Percentiles rank a stretch among this genome's conserved stretches.
phyloP scores from a whole-genome alignment of 768 basidiomycete genomes.

The Multifurca ochricompacta region DNA sequence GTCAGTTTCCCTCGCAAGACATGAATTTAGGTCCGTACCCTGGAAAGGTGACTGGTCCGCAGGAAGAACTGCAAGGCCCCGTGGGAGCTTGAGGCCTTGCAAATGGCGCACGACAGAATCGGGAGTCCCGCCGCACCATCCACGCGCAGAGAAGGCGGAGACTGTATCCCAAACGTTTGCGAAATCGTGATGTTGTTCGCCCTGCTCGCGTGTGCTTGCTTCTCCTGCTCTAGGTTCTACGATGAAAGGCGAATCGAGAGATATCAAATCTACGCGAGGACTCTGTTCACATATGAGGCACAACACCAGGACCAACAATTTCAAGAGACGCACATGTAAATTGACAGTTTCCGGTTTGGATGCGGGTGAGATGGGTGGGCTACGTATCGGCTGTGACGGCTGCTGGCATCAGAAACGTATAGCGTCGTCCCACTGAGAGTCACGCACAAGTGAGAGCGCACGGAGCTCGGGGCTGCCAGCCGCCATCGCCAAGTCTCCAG shows the following conservation, averaged over 20 bases:
- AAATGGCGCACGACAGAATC: constrained; percentile 48
- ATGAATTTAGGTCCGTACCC: constrained; percentile 35
- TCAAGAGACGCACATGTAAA: neutral
- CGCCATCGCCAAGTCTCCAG: constrained; percentile 21
- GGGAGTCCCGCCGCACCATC: constrained; percentile 59
- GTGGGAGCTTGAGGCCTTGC: constrained; percentile 36
- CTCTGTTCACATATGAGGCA: constrained; percentile 23
- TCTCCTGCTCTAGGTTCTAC: constrained; percentile 31
- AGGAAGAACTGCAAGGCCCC: constrained; percentile 42
- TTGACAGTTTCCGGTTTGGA: neutral
- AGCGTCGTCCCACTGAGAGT: neutral
- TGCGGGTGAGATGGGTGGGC: constrained; percentile 8
- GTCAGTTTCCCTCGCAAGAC: neutral
- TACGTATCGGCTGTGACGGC: neutral
- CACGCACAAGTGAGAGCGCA: constrained; percentile 15
- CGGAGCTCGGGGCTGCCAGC: constrained; percentile 20
- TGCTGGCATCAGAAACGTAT: neutral
- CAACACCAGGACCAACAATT: neutral
- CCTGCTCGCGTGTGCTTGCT: constrained; percentile 2
- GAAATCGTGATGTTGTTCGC: constrained; percentile 37
- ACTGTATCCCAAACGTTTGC: constrained; percentile 49
- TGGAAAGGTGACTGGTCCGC: constrained; percentile 50
- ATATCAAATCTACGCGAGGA: constrained; percentile 51
- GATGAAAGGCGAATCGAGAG: constrained; percentile 65
- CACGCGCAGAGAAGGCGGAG: constrained; percentile 38